Percentiles rank a stretch among this genome's conserved stretches.
Conservation (phyloP, 371 early-diverging fungal genomes). For the Furculomyces boomerangus region DNA sequence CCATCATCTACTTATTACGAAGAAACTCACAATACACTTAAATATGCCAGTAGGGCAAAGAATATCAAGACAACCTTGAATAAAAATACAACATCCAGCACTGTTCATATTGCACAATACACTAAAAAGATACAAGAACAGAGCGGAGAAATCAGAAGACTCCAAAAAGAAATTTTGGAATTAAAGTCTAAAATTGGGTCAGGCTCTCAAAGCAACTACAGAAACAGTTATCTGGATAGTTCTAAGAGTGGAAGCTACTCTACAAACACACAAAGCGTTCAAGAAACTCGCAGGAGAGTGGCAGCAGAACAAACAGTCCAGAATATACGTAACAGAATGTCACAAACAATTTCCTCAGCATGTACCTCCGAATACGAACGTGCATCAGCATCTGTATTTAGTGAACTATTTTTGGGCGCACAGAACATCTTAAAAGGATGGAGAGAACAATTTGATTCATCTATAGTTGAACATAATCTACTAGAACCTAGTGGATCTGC, state of each 20-base stretch:
- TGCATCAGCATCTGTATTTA: constrained; percentile 14
- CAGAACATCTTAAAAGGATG: constrained; percentile 11
- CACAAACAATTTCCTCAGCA: constrained; percentile 17
- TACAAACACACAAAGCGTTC: constrained; percentile 15
- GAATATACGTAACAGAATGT: constrained; percentile 21
- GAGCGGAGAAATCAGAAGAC: constrained; percentile 28
- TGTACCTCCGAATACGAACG: constrained; percentile 20
- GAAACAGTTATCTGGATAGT: constrained; percentile 1
- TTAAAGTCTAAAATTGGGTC: constrained; percentile 1
- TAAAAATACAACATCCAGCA: constrained; percentile 31
- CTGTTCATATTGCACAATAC: constrained; percentile 38
- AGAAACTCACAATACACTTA: constrained; percentile 76
- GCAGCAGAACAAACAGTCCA: constrained; percentile 20
- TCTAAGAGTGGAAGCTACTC: constrained; percentile 8
- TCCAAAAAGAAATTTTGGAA: constrained; percentile 22
- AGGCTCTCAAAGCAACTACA: constrained; percentile 3
- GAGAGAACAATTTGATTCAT: constrained; percentile 17
- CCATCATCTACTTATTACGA: constrained; percentile 49
- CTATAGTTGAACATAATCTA: constrained; percentile 11
- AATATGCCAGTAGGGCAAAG: constrained; percentile 71
- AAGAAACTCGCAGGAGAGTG: constrained; percentile 18
- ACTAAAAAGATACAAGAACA: constrained; percentile 34
- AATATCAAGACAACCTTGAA: constrained; percentile 46
- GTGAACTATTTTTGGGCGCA: constrained; percentile 11
- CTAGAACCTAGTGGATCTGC: not conserved